Percentiles rank a stretch among this genome's conserved stretches.
phyloP scores from a whole-genome alignment of 164 flowering plant species.

The Magnolia changhungtana region DNA sequence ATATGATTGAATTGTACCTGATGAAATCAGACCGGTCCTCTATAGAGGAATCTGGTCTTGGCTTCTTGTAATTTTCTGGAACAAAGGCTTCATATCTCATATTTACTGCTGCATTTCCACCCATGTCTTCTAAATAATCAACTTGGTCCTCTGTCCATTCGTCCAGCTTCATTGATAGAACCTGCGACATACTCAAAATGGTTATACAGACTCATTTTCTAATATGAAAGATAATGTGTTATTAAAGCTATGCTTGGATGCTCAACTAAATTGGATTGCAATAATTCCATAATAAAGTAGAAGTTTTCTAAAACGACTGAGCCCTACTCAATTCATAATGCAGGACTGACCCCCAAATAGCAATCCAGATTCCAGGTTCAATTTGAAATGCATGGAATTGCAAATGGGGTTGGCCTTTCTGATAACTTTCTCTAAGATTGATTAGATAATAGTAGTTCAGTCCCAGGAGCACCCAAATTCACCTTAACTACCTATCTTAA shows the following conservation, averaged over 20 bases:
- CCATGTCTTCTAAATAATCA: conserved; percentile 51
- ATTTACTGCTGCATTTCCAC: conserved; percentile 71
- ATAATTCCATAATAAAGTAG: neutral
- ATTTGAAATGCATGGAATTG: too few relatives aligned
- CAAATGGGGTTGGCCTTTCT: too few relatives aligned
- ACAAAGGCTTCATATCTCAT: conserved; percentile 72
- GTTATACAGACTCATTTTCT: neutral
- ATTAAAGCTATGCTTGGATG: neutral
- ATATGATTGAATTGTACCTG: conserved; percentile 37
- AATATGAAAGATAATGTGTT: neutral
- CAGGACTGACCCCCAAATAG: neutral
- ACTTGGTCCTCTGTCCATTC: conserved; percentile 95
- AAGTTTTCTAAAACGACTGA: neutral
- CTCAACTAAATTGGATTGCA: neutral
- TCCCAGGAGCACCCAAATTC: too few relatives aligned
- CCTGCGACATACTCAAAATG: conserved; percentile 37
- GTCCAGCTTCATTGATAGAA: conserved; percentile 83
- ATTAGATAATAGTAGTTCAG: too few relatives aligned
- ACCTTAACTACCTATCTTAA: too few relatives aligned
- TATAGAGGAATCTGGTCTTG: conserved; percentile 63
- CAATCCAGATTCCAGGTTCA: neutral
- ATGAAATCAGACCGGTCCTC: conserved; percentile 82
- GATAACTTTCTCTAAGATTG: too few relatives aligned
- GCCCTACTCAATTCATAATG: neutral
- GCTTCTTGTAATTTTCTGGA: conserved; percentile 53